phyloP scores from a whole-genome alignment of 805 yeast genomes.

The Yarrowia deformans region DNA sequence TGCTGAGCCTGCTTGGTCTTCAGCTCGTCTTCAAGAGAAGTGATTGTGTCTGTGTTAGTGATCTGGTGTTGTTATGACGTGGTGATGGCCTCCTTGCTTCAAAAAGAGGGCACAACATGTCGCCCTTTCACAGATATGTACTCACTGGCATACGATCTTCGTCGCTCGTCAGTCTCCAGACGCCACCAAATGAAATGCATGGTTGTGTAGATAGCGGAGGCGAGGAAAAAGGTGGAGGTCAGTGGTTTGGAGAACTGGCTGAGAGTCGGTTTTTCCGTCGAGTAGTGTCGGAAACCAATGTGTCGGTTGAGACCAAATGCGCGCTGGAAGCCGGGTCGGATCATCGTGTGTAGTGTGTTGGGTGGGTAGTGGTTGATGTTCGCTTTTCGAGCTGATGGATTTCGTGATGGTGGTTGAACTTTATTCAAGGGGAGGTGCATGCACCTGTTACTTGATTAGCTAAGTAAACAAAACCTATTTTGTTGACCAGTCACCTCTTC shows the following conservation, averaged over 20 bases:
- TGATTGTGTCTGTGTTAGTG: conserved; percentile 20
- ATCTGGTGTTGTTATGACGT: no score
- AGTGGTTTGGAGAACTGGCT: conserved; percentile 33
- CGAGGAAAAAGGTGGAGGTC: conserved; percentile 29
- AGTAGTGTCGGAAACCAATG: conserved; percentile 8
- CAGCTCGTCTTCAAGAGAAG: conserved; percentile 19
- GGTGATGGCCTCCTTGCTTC: no score
- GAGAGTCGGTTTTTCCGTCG: conserved; percentile 19
- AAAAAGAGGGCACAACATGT: no score
- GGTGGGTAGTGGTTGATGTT: not conserved
- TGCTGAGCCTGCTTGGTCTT: conserved; percentile 21
- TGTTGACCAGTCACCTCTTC: no score
- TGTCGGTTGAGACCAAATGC: not conserved
- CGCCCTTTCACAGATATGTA: not conserved
- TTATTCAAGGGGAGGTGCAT: not conserved
- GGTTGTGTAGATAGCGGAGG: conserved; percentile 32
- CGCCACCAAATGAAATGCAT: conserved; percentile 31
- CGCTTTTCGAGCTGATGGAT: not conserved
- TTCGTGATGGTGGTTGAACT: conserved; percentile 26
- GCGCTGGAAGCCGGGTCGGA: conserved; percentile 22
- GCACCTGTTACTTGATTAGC: no score
- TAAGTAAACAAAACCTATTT: no score
- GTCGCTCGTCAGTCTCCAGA: conserved; percentile 31
- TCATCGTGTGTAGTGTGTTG: conserved; percentile 6
- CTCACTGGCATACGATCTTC: conserved; percentile 22